Percentiles rank a stretch among this genome's conserved stretches.
Conservation (phyloP, 179 eudicot species). For the Sideroxylon spinosum region DNA sequence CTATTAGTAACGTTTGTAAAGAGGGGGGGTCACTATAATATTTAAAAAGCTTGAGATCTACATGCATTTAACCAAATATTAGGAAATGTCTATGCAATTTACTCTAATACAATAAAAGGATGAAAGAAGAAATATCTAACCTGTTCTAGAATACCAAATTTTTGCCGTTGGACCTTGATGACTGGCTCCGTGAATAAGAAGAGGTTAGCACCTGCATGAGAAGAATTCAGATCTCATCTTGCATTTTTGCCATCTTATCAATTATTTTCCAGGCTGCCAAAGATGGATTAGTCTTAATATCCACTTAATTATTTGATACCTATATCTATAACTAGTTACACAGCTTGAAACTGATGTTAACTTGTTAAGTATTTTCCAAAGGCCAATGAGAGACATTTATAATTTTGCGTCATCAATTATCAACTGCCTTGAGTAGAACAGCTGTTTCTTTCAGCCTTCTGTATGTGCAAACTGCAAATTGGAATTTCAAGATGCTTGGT, state of each 20-base stretch:
- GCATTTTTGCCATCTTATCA: background rate
- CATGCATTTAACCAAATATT: too few relatives aligned
- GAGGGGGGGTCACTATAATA: too few relatives aligned
- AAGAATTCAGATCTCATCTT: slow-evolving; percentile 1
- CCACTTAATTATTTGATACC: background rate
- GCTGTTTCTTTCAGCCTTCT: background rate
- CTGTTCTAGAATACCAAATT: background rate
- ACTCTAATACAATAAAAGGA: background rate
- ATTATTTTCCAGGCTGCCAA: background rate
- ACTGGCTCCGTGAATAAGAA: slow-evolving; percentile 62
- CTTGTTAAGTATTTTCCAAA: background rate
- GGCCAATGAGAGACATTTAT: background rate
- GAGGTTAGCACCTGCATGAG: slow-evolving; percentile 64
- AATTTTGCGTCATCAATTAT: background rate
- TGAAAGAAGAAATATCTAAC: background rate
- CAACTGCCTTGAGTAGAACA: background rate
- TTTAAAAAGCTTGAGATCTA: too few relatives aligned
- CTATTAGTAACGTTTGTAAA: too few relatives aligned
- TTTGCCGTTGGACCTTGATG: slow-evolving; percentile 49
- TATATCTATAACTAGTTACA: background rate
- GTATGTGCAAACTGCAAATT: background rate
- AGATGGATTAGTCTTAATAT: background rate
- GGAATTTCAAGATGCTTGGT: background rate
- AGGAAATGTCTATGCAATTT: too few relatives aligned
- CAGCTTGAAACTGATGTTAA: background rate